Conservation (phyloP, 495 filamentous ascomycete genomes). For the Trichoderma reesei region DNA sequence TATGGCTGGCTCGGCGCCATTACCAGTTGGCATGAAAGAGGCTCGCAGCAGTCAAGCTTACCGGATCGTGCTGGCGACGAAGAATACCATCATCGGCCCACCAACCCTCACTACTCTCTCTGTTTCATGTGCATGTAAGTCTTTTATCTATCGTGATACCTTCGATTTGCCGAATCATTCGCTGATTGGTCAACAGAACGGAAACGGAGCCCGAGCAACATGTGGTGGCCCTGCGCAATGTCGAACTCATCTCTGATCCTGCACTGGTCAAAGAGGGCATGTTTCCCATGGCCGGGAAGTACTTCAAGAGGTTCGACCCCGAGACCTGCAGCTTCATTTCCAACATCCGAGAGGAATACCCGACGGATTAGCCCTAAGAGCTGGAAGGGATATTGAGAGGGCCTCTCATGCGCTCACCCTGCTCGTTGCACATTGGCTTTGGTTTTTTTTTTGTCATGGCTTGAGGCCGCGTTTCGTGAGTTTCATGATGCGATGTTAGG, state of each 20-base stretch:
- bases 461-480: neutral
- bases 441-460: neutral
- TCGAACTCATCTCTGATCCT: slow-evolving; percentile 49
- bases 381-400: neutral
- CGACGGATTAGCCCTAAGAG: slow-evolving; percentile 56
- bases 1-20: slow-evolving; percentile 76
- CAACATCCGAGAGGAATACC: slow-evolving; percentile 78
- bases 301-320: slow-evolving; percentile 81
- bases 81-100: neutral
- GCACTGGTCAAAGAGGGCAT: slow-evolving; percentile 38
- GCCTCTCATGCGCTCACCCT: neutral
- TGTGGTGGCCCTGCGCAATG: slow-evolving; percentile 84
- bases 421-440: neutral
- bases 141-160: neutral
- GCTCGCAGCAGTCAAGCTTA: neutral
- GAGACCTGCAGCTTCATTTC: slow-evolving; percentile 63
- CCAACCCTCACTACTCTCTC: neutral
- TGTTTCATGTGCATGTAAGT: slow-evolving; percentile 46
- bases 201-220: slow-evolving; percentile 35
- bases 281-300: slow-evolving; percentile 64
- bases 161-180: too few species aligned
- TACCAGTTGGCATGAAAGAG: slow-evolving; percentile 67
- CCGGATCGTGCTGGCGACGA: neutral
- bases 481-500: neutral
- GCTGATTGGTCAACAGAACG: neutral